These are phyloP conservation scores for Pichia sp. DNA, from an alignment of 1,139 yeast genomes.

Conservation along the genomic window DNA sequence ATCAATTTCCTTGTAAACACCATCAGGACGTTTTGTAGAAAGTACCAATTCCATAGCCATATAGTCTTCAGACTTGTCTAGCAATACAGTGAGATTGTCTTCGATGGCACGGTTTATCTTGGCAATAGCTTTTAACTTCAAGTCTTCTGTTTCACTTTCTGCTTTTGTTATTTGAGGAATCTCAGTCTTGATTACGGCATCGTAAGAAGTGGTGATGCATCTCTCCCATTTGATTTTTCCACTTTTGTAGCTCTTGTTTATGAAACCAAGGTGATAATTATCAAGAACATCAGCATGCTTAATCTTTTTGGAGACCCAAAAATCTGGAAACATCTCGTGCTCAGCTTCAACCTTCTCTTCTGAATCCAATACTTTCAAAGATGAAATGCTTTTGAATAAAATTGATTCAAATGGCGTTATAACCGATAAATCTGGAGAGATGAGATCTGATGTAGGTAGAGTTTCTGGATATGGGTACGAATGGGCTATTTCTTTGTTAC, in stretches of 20 bases:
- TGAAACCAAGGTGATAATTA: conserved; percentile 14
- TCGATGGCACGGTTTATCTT: conserved; percentile 3
- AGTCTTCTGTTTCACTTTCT: neutral
- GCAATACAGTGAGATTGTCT: conserved; percentile 1
- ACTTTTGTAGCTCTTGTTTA: conserved; percentile 9
- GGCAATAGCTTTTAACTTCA: neutral
- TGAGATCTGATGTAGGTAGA: neutral
- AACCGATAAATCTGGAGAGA: conserved; percentile 10
- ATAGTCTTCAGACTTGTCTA: neutral
- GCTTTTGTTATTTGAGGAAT: neutral
- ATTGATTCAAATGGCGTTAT: conserved; percentile 14
- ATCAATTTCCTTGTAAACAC: neutral
- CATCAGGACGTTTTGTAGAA: neutral
- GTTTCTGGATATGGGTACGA: neutral
- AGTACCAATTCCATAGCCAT: neutral
- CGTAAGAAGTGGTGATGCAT: neutral
- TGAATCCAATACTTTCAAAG: conserved; percentile 11
- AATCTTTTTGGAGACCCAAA: conserved; percentile 10
- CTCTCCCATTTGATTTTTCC: conserved; percentile 10
- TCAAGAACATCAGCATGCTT: conserved; percentile 1
- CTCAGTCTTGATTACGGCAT: neutral
- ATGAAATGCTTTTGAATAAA: conserved; percentile 10
- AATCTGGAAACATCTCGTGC: neutral
- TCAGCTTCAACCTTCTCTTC: conserved; percentile 5
- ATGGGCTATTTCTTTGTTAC: neutral